Conservation (phyloP, 2,329 filamentous ascomycete genomes). For the Sporothrix euskadiensis region DNA sequence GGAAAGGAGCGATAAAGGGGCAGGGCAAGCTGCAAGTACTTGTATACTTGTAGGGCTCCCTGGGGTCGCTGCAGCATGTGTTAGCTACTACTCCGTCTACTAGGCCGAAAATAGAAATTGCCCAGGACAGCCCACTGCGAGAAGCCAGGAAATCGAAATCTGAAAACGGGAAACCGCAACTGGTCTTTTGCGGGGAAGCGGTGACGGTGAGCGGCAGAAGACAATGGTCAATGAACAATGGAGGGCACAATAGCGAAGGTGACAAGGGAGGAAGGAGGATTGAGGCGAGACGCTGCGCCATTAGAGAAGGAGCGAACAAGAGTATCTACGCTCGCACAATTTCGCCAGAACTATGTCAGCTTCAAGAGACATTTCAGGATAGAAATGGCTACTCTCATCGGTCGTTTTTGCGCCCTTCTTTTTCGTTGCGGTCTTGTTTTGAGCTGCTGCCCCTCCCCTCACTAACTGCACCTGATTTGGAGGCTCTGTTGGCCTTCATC, state of each 20-base stretch:
- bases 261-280: background rate
- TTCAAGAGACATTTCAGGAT: background rate
- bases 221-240: too few relatives aligned
- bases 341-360: background rate
- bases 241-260: background rate
- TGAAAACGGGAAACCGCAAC: background rate
- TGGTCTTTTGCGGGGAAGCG: background rate
- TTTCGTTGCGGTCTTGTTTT: background rate
- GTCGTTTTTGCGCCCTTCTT: background rate
- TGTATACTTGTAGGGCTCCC: background rate
- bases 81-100: background rate
- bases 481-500: background rate
- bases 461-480: background rate
- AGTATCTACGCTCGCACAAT: background rate
- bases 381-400: background rate
- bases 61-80: background rate
- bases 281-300: background rate
- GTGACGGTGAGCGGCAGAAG: background rate
- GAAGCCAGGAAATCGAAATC: background rate
- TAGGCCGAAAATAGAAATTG: background rate
- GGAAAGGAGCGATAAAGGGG: background rate
- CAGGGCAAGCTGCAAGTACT: conserved; percentile 1
- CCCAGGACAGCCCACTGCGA: background rate
- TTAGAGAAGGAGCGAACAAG: background rate
- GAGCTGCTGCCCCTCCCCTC: background rate